Evolutionary conservation across 345 rosid species (phyloP).

Genomic region (Chamaenerion angustifolium): DNA sequence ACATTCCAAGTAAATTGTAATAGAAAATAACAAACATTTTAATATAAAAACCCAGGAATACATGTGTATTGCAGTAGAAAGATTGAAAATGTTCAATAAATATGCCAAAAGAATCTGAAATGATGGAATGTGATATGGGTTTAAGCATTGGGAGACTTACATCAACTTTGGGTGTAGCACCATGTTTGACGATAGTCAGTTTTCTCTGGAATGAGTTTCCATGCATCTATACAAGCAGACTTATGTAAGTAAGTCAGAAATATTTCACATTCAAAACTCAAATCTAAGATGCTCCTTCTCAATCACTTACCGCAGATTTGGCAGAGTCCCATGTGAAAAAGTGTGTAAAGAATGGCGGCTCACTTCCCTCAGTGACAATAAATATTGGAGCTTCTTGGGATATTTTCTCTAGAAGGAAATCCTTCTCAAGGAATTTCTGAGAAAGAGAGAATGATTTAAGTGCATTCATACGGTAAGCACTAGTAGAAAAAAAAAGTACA

Average conservation of each 20-base stretch:
- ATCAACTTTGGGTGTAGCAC: conserved; percentile 48
- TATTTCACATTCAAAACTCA: conserved; percentile 6
- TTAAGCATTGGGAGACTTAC: conserved; percentile 36
- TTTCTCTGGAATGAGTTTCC: conserved; percentile 94
- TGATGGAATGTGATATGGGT: neutral
- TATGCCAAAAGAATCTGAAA: neutral
- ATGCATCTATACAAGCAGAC: conserved; percentile 47
- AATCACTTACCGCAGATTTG: conserved; percentile 56
- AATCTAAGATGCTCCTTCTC: conserved; percentile 1
- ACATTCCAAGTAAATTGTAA: too few species aligned
- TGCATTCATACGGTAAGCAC: neutral
- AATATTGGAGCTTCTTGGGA: conserved; percentile 60
- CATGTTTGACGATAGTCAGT: conserved; percentile 64
- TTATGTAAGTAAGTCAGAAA: neutral
- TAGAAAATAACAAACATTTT: neutral
- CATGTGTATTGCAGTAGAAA: too few species aligned
- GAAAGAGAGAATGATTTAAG: conserved; percentile 1
- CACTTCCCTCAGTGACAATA: conserved; percentile 74
- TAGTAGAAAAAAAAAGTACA: neutral
- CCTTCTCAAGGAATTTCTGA: conserved; percentile 76
- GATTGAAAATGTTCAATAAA: too few species aligned
- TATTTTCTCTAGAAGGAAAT: conserved; percentile 61
- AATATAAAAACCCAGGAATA: neutral
- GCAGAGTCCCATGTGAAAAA: conserved; percentile 91
- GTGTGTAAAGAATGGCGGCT: conserved; percentile 86